These are phyloP conservation scores for Pseudofabraea citricarpa DNA, from an alignment of 2,329 filamentous ascomycete genomes.

Conservation along the genomic window DNA sequence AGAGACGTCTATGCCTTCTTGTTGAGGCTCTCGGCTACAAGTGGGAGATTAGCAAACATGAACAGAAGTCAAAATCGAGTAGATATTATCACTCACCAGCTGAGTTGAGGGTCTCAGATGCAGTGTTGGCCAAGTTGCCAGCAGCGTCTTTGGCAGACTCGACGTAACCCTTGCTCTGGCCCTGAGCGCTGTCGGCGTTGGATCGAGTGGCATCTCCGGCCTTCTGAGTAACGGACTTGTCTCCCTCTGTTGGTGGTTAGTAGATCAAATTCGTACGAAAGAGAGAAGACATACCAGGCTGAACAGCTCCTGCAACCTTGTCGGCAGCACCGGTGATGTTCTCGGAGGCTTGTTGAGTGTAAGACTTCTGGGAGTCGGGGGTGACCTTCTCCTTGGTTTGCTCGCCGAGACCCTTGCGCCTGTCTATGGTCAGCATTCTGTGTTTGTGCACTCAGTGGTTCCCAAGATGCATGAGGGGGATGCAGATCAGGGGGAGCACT, in stretches of 20 bases:
- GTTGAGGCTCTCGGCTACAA: no score
- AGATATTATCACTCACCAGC: no score
- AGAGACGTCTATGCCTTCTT: no score
- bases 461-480: no score
- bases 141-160: conserved; percentile 35
- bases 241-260: conserved; percentile 14
- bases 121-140: conserved; percentile 23
- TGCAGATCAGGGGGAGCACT: conserved; percentile 14
- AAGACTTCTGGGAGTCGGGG: conserved; percentile 50
- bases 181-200: conserved; percentile 33
- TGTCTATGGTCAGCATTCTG: conserved; percentile 6
- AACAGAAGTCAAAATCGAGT: no score
- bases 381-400: conserved; percentile 45
- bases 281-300: conserved; percentile 32
- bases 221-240: conserved; percentile 44
- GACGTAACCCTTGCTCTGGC: conserved; percentile 34
- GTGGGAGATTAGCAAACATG: no score
- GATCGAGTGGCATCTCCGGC: conserved; percentile 37
- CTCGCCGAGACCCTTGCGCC: conserved; percentile 44
- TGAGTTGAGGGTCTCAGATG: conserved; percentile 30
- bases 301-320: conserved; percentile 38
- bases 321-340: conserved; percentile 38
- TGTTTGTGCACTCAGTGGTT: background rate
- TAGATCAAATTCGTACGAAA: conserved; percentile 2
- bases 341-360: conserved; percentile 39